phyloP scores from a whole-genome alignment of 148 eudicot species.

The Silene conica region DNA sequence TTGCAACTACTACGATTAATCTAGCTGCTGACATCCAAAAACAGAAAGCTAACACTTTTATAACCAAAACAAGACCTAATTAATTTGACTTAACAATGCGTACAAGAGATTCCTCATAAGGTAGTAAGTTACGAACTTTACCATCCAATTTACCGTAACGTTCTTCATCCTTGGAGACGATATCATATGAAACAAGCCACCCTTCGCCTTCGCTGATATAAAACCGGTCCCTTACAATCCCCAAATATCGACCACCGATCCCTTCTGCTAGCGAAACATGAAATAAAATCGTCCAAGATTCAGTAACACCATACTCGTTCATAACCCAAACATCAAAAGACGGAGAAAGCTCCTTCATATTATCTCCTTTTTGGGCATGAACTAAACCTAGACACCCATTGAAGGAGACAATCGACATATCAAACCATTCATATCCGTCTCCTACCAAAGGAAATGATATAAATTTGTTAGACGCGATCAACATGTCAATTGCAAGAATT shows the following conservation, averaged over 20 bases:
- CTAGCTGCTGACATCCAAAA: too few relatives aligned
- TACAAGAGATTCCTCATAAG: neutral
- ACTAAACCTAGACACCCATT: neutral
- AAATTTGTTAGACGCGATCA: neutral
- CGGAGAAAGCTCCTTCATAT: neutral
- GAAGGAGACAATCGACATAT: neutral
- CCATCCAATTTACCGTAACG: neutral
- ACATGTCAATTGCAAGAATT: neutral
- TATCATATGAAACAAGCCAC: neutral
- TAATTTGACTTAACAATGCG: neutral
- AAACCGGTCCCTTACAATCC: too few relatives aligned
- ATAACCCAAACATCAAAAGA: neutral
- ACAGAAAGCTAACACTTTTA: too few relatives aligned
- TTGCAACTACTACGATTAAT: too few relatives aligned
- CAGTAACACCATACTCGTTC: neutral
- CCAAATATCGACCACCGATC: too few relatives aligned
- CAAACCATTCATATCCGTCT: neutral
- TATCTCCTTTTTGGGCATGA: neutral
- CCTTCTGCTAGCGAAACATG: neutral
- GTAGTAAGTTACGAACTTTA: neutral
- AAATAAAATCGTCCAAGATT: neutral
- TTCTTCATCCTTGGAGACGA: neutral
- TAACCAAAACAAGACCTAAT: too few relatives aligned
- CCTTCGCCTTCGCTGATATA: too few relatives aligned
- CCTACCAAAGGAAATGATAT: neutral